phyloP scores from a whole-genome alignment of 2,329 filamentous ascomycete genomes.

The Xylariaceae sp. region DNA sequence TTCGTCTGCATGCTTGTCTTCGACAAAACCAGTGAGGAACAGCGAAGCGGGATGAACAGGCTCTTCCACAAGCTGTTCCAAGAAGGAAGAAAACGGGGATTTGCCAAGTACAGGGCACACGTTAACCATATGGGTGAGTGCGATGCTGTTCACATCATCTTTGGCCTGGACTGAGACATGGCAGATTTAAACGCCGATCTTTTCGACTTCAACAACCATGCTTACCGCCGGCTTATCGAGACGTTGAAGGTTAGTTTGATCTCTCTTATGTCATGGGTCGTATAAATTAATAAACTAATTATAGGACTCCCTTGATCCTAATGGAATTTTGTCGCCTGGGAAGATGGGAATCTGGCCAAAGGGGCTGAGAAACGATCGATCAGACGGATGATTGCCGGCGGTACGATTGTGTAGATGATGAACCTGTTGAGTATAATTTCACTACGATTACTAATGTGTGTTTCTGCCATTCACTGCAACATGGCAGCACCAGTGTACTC shows the following conservation, averaged over 20 bases:
- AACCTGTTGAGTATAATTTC: not conserved
- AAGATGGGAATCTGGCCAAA: conserved; percentile 45
- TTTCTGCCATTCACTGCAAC: too few relatives aligned
- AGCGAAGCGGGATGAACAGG: conserved; percentile 40
- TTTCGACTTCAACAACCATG: conserved; percentile 43
- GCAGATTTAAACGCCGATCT: conserved; percentile 42
- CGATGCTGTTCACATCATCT: not conserved
- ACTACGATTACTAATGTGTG: too few relatives aligned
- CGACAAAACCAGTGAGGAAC: conserved; percentile 45
- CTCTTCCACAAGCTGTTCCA: conserved; percentile 40
- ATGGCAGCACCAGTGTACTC: too few relatives aligned
- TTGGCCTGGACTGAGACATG: conserved; percentile 1
- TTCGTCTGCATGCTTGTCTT: conserved; percentile 52
- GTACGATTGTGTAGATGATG: not conserved
- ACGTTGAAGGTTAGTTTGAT: conserved; percentile 40
- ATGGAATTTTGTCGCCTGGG: conserved; percentile 42
- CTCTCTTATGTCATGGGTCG: not conserved
- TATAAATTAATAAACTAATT: conserved; percentile 1
- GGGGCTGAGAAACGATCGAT: conserved; percentile 14
- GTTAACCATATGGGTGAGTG: conserved; percentile 44
- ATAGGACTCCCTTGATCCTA: conserved; percentile 42
- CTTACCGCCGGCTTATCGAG: conserved; percentile 43
- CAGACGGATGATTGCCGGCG: not conserved
- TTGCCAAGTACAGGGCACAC: conserved; percentile 43
- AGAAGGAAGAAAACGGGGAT: conserved; percentile 40